Evolutionary conservation across 495 filamentous ascomycete species (phyloP).

Genomic region (Lichina pygmaea): DNA sequence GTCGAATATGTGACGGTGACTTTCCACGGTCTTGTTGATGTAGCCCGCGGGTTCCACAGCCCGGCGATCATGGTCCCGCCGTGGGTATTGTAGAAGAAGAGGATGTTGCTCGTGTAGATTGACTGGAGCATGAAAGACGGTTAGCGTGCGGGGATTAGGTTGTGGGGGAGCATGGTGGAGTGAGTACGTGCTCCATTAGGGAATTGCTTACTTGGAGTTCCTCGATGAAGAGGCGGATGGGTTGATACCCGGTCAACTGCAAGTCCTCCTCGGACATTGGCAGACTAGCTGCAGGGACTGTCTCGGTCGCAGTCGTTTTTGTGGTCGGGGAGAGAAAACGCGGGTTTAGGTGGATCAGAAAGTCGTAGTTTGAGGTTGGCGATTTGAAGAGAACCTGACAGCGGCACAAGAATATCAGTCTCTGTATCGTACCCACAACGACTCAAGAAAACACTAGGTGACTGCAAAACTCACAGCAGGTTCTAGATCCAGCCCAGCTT

Average conservation of each 20-base stretch:
- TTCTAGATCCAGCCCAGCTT: slow-evolving; percentile 28
- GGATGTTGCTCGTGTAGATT: slow-evolving; percentile 30
- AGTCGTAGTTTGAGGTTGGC: slow-evolving; percentile 52
- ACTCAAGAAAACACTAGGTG: not conserved
- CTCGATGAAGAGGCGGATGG: slow-evolving; percentile 6
- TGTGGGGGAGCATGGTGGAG: not conserved
- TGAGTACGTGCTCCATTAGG: not conserved
- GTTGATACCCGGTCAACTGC: slow-evolving; percentile 3
- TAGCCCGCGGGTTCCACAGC: slow-evolving; percentile 51
- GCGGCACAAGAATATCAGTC: not conserved
- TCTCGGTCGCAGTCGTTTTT: no score
- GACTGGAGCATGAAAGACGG: not conserved
- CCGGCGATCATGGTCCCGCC: slow-evolving; percentile 36
- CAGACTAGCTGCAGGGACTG: no score
- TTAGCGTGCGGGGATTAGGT: no score
- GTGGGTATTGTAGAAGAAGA: slow-evolving; percentile 45
- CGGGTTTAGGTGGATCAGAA: slow-evolving; percentile 40
- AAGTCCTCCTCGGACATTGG: slow-evolving; percentile 5
- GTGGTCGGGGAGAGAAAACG: slow-evolving; percentile 7
- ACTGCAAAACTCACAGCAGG: slow-evolving; percentile 2
- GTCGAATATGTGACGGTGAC: slow-evolving; percentile 44
- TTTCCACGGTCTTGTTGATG: slow-evolving; percentile 27
- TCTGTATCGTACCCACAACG: not conserved
- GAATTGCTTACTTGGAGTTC: slow-evolving; percentile 1
- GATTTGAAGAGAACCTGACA: slow-evolving; percentile 36